Evolutionary conservation across 441 rosid genomes (phyloP), one percentile per base, ranked within the genome.

Genomic region (Arabidopsis hybrid): DNA sequence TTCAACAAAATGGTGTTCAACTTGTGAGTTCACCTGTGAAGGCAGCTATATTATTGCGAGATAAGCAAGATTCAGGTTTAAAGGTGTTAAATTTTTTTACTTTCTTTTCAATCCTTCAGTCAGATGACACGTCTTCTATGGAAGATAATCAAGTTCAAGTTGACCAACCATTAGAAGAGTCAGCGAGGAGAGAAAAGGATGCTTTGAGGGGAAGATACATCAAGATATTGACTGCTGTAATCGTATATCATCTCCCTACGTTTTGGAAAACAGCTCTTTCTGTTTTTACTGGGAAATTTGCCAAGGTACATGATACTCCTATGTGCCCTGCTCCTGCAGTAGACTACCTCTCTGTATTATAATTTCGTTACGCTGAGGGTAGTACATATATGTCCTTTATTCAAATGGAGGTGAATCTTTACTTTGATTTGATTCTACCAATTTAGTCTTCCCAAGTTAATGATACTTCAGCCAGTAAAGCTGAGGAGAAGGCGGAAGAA

Each of bases 261-360:
- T 92, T 95, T 76, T 95, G 98, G 99, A 95, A 89, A 82, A 83
- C 90, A 62, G 87, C 99, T 26, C 82, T 92, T 75, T 86, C 97
- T 79, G 84, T 95, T 85, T 92, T 88, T 84, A 86, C 85, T 74
- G 97, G 97, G 71, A 95, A 95, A 84, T 95, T 95, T 80, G 97
- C 96, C 6, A 94, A 94, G 99, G 99, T 94, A 80, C 16, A 3
- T 35, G 21, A n/a, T n/a, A 38, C 34, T 6, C 55, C 9, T 76
- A 43, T 69, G 65, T 31, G 60, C 40, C n/a, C 49, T 60, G 5
- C 36, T 18, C 46, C 53, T 14, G 45, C 18, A 42, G 40, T 60
- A 67, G 12, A 74, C 46, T 47, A 57, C 14, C 11, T 52, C 38
- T 73, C 60, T 62, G 29, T 40, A 55, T 67, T 31, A 14, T 3